These are phyloP conservation scores for Nemania sp. DNA, from an alignment of 2,329 filamentous ascomycete genomes.

Conservation along the genomic window DNA sequence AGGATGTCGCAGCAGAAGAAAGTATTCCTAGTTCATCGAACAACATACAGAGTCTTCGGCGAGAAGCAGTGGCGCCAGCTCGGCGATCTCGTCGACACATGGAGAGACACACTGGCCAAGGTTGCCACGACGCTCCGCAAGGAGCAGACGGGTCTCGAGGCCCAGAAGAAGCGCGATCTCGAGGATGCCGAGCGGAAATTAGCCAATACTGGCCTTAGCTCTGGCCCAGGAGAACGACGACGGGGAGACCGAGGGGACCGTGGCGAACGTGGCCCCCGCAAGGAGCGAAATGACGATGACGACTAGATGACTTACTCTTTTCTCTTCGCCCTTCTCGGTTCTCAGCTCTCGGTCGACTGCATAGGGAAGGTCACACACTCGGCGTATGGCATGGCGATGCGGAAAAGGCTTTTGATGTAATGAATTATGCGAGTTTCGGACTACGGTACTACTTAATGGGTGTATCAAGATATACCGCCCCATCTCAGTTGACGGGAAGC, in stretches of 20 bases:
- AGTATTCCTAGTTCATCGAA: conserved; percentile 93
- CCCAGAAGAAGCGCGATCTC: conserved; percentile 76
- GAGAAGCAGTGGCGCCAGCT: conserved; percentile 99
- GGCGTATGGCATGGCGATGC: conserved; percentile 38
- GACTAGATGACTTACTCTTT: conserved; percentile 48
- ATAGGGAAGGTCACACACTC: conserved; percentile 35
- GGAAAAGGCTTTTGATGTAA: conserved; percentile 34
- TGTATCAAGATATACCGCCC: conserved; percentile 18
- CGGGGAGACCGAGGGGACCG: conserved; percentile 39
- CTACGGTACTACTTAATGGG: conserved; percentile 19
- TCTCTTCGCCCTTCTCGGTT: conserved; percentile 33
- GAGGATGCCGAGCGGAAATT: conserved; percentile 73
- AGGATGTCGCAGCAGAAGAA: conserved; percentile 92
- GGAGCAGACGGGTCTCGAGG: conserved; percentile 79
- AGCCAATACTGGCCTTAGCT: conserved; percentile 47
- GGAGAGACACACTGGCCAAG: conserved; percentile 79
- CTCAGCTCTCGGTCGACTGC: conserved; percentile 32
- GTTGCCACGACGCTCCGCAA: conserved; percentile 78
- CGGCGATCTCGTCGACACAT: conserved; percentile 85
- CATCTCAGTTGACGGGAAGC: conserved; percentile 14
- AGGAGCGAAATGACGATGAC: conserved; percentile 60
- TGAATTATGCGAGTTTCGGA: conserved; percentile 28
- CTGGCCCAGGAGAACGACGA: conserved; percentile 42
- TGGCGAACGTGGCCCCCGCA: conserved; percentile 42
- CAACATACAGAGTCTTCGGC: conserved; percentile 94